These are phyloP conservation scores for Aulographum hederae DNA, from an alignment of 2,329 filamentous ascomycete genomes.

Conservation along the genomic window DNA sequence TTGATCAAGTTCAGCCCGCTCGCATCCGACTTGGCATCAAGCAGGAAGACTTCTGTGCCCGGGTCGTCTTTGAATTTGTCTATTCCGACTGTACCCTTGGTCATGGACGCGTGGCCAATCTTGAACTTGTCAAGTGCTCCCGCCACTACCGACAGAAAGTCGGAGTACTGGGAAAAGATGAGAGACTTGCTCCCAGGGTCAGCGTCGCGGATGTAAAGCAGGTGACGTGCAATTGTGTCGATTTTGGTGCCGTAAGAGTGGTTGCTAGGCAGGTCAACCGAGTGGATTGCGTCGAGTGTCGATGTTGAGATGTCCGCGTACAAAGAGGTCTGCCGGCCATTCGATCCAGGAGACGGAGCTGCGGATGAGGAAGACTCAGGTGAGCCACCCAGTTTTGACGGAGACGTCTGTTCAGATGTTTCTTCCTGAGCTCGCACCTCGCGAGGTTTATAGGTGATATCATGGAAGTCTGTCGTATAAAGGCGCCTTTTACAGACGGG, in stretches of 20 bases:
- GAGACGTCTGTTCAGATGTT: slow-evolving; percentile 7
- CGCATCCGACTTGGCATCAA: slow-evolving; percentile 77
- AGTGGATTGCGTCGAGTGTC: slow-evolving; percentile 63
- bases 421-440: slow-evolving; percentile 51
- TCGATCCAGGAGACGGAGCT: slow-evolving; percentile 5
- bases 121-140: slow-evolving; percentile 51
- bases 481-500: slow-evolving; percentile 67
- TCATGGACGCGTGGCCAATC: slow-evolving; percentile 57
- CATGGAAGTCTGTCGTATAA: slow-evolving; percentile 48
- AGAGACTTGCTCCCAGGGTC: slow-evolving; percentile 82
- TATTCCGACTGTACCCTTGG: slow-evolving; percentile 44
- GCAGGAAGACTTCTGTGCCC: slow-evolving; percentile 59
- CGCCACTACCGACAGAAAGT: slow-evolving; percentile 59
- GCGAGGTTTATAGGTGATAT: slow-evolving; percentile 67
- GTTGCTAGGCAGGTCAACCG: slow-evolving; percentile 46
- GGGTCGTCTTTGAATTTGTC: slow-evolving; percentile 61
- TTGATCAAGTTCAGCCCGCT: slow-evolving; percentile 84
- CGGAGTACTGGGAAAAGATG: slow-evolving; percentile 80
- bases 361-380: slow-evolving; percentile 15
- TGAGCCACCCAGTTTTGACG: slow-evolving; percentile 9
- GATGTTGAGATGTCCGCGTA: slow-evolving; percentile 60
- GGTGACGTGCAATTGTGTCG: slow-evolving; percentile 47
- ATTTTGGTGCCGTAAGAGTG: slow-evolving; percentile 74
- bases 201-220: slow-evolving; percentile 67
- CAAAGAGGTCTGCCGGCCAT: slow-evolving; percentile 36